Evolutionary conservation across 2,329 filamentous ascomycete genomes (phyloP).

Genomic region (Colletotrichum coccodes): DNA sequence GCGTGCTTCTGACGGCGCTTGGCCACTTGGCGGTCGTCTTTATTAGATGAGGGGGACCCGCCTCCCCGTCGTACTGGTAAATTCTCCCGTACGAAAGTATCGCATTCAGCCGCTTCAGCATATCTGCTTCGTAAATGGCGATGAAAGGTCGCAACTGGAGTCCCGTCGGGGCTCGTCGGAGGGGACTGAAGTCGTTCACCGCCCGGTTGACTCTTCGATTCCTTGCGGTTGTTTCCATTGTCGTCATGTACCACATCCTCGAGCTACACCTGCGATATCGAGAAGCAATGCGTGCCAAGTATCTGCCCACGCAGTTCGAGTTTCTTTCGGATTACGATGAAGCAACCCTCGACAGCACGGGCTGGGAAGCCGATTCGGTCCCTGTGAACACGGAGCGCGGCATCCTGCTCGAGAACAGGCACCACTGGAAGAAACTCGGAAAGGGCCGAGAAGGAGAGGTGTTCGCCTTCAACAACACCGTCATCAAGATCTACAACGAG

Average conservation of each 20-base stretch:
- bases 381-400: background rate
- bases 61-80: background rate
- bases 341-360: constrained; percentile 1
- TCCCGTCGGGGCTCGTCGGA: constrained; percentile 13
- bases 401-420: constrained; percentile 34
- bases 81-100: background rate
- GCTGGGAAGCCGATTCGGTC: background rate
- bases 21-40: constrained; percentile 6
- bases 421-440: constrained; percentile 41
- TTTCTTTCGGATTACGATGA: constrained; percentile 6
- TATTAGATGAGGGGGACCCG: constrained; percentile 18
- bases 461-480: constrained; percentile 40
- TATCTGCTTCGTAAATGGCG: background rate
- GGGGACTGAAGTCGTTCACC: background rate
- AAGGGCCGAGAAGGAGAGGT: constrained; percentile 43
- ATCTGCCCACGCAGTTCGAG: constrained; percentile 24
- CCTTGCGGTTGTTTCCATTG: constrained; percentile 10
- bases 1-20: background rate
- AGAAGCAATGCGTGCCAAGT: constrained; percentile 28
- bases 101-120: background rate
- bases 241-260: constrained; percentile 20
- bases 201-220: constrained; percentile 14
- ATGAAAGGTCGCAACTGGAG: constrained; percentile 29
- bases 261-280: constrained; percentile 28
- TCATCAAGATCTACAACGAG: constrained; percentile 43